These are phyloP conservation scores for Malus hybrid DNA, from an alignment of 331 rosid genomes.

Conservation along the genomic window DNA sequence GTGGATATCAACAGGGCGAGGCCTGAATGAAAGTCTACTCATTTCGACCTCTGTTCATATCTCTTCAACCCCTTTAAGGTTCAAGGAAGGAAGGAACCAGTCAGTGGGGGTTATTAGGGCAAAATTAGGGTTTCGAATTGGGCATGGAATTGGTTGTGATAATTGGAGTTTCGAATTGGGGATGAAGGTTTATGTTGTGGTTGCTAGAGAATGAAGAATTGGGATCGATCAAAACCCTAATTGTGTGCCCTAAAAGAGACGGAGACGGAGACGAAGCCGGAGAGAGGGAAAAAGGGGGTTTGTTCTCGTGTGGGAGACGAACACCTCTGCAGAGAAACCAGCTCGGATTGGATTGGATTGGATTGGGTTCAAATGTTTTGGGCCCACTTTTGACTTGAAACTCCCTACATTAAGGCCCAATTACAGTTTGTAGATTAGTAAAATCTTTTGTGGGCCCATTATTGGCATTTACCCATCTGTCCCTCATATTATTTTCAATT, in stretches of 20 bases:
- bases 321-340: not conserved
- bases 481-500: too few relatives aligned
- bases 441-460: too few relatives aligned
- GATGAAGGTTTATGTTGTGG: too few relatives aligned
- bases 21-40: conserved; percentile 82
- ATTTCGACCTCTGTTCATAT: conserved; percentile 7
- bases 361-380: not conserved
- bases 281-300: too few relatives aligned
- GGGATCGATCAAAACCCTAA: not conserved
- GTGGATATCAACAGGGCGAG: conserved; percentile 97
- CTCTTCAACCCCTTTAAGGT: not conserved
- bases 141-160: too few relatives aligned
- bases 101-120: not conserved
- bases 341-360: not conserved
- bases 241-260: too few relatives aligned
- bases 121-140: not conserved
- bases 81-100: not conserved
- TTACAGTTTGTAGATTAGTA: not conserved
- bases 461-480: too few relatives aligned
- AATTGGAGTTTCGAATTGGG: too few relatives aligned
- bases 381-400: not conserved
- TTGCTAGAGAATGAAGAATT: not conserved
- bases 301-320: not conserved
- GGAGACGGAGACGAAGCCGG: too few relatives aligned
- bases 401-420: not conserved